Evolutionary conservation across 148 eudicot genomes (phyloP).

Genomic region (Beta vulgaris): DNA sequence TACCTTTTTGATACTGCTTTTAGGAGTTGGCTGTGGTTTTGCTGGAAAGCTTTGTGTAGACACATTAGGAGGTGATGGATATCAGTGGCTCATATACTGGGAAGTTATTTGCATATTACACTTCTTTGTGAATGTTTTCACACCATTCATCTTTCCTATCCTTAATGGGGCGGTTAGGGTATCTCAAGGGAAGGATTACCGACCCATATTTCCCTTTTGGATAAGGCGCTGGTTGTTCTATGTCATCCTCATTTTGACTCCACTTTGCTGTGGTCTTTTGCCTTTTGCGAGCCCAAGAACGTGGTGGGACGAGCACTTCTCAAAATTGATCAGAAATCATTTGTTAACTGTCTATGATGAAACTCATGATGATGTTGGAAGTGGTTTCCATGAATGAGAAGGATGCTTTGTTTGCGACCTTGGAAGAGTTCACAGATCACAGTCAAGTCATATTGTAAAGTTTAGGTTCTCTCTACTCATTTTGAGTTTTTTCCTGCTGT

Average conservation of each 20-base stretch:
- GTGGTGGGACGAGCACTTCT: conserved; percentile 87
- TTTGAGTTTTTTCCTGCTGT: neutral
- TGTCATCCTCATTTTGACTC: conserved; percentile 43
- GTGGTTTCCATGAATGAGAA: conserved; percentile 13
- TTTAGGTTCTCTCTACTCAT: neutral
- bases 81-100: conserved; percentile 75
- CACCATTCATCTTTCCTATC: conserved; percentile 38
- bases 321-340: conserved; percentile 32
- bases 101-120: conserved; percentile 61
- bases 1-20: conserved; percentile 64
- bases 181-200: conserved; percentile 21
- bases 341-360: conserved; percentile 27
- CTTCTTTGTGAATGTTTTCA: conserved; percentile 51
- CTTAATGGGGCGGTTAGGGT: conserved; percentile 65
- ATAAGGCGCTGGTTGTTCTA: conserved; percentile 50
- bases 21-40: conserved; percentile 62
- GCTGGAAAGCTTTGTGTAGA: conserved; percentile 83
- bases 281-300: conserved; percentile 66
- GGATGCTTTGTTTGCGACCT: too few species aligned
- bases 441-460: neutral
- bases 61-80: conserved; percentile 86
- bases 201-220: conserved; percentile 50
- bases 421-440: too few species aligned
- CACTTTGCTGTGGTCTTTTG: conserved; percentile 64
- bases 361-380: conserved; percentile 2